Base-by-base conservation (phyloP, 139 green algal species). In the Diplosphaera chodatii region DNA sequence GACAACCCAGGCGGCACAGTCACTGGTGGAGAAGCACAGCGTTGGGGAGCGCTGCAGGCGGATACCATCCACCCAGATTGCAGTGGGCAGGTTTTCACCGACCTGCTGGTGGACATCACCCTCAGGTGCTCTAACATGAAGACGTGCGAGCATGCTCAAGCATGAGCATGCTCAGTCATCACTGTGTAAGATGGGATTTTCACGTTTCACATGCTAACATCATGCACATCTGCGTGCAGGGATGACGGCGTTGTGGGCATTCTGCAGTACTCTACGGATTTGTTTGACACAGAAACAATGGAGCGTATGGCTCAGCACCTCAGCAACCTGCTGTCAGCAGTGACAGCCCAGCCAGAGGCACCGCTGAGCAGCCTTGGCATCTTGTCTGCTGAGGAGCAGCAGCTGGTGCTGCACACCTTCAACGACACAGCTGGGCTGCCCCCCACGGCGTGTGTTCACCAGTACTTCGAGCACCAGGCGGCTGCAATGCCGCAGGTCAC, bases 401-500 rank as follows among this genome's bases (percentile, higher is more conserved):
- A 59, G 48, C 48, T 59, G 16, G 25, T 18, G 16, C 48, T 59
- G 48, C 48, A 25, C 8, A 59, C 10, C 48, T 59, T 59, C 48
- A 77, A 77, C 55, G 29, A 66, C 20, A 76, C 71, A 13, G 55
- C 40, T 3, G 32, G 56, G 21, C 27, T 64, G 16, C 71, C 66
- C 30, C 62, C 41, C 22, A 21, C 25, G 29, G 63, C 29, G 25
- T 55, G 37, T 25, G 69, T 76, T 28, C 71, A 76, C 55, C 16
- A 76, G 28, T 70, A 66, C 8, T 80, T 80, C 67, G 59, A 74
- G 28, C 25, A 25, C 70, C 75, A 62, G 32, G 32, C 31, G 77
- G 75, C 41, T 62, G 77, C 4, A 31, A 64, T 15, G 41, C 41
- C n/a, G 34, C 68, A 4, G 41, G 59, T n/a, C 25, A 55, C 4